Percentiles rank a stretch among this genome's conserved stretches.
Evolutionary conservation across 169 alveolate genomes (phyloP).

Genomic region (Perkinsus chesapeaki): DNA sequence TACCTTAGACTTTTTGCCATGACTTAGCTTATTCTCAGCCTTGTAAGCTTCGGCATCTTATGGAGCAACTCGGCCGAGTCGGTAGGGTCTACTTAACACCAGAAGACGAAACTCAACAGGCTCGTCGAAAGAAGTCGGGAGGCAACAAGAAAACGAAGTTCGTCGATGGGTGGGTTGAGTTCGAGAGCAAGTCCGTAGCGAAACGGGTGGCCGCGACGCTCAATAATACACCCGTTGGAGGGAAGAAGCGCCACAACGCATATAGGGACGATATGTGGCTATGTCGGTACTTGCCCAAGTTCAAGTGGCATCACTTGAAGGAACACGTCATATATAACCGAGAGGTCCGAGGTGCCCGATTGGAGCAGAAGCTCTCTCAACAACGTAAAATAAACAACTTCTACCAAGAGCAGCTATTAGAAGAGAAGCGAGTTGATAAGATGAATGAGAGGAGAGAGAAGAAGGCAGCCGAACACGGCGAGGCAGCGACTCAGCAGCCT

Average conservation of each 20-base stretch:
- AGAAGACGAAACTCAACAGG: conserved; percentile 40
- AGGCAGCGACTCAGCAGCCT: not conserved
- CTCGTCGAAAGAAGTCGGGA: conserved; percentile 42
- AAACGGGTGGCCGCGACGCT: conserved; percentile 57
- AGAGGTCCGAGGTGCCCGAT: conserved; percentile 52
- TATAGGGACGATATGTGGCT: conserved; percentile 72
- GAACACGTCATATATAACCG: conserved; percentile 60
- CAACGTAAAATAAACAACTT: conserved; percentile 55
- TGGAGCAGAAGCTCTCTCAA: conserved; percentile 45
- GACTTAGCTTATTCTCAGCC: conserved; percentile 16
- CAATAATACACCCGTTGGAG: conserved; percentile 67
- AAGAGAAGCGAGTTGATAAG: conserved; percentile 30
- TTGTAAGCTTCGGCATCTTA: conserved; percentile 44
- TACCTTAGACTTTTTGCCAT: not conserved
- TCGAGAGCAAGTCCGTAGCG: conserved; percentile 60
- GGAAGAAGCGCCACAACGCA: conserved; percentile 61
- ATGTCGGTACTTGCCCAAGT: conserved; percentile 54
- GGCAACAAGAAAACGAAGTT: conserved; percentile 39
- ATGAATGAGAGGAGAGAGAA: conserved; percentile 8
- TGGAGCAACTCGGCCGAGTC: conserved; percentile 44
- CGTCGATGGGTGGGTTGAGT: conserved; percentile 80
- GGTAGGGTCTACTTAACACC: conserved; percentile 58
- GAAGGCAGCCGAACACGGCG: not conserved
- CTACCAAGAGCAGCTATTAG: conserved; percentile 35
- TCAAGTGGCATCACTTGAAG: conserved; percentile 69